Evolutionary conservation across 257 asterid species (phyloP).

Genomic region (Penstemon davidsonii): DNA sequence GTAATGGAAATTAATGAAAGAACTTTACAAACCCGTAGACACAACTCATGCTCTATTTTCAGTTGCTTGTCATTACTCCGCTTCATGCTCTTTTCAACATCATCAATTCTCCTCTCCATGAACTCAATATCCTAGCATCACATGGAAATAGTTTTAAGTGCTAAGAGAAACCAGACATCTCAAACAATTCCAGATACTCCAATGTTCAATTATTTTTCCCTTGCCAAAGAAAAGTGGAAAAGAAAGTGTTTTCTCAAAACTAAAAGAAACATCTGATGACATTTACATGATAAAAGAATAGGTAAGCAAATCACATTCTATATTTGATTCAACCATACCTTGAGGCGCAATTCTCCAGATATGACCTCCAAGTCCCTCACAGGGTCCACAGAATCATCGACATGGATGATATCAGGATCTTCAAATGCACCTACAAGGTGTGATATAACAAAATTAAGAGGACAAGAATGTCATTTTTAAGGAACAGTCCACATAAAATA

Average conservation of each 20-base stretch:
- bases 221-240: background rate
- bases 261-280: background rate
- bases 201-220: conserved; percentile 17
- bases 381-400: conserved; percentile 93
- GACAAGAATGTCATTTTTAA: too few relatives aligned
- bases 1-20: conserved; percentile 9
- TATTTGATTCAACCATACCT: conserved; percentile 48
- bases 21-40: conserved; percentile 59
- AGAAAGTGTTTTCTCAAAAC: background rate
- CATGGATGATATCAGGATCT: conserved; percentile 93
- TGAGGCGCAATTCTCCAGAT: conserved; percentile 81
- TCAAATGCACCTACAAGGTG: conserved; percentile 79
- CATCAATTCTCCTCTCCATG: conserved; percentile 83
- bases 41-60: conserved; percentile 85
- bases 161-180: conserved; percentile 9
- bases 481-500: too few relatives aligned
- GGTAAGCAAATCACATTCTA: background rate
- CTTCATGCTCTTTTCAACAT: conserved; percentile 98
- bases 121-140: conserved; percentile 81
- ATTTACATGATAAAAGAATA: background rate
- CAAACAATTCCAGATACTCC: conserved; percentile 1
- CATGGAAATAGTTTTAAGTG: conserved; percentile 19
- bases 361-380: conserved; percentile 93
- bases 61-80: conserved; percentile 98
- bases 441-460: conserved; percentile 12